phyloP scores from a whole-genome alignment of 2,329 filamentous ascomycete species.

The Hymenotorrendiella dingleyae region DNA sequence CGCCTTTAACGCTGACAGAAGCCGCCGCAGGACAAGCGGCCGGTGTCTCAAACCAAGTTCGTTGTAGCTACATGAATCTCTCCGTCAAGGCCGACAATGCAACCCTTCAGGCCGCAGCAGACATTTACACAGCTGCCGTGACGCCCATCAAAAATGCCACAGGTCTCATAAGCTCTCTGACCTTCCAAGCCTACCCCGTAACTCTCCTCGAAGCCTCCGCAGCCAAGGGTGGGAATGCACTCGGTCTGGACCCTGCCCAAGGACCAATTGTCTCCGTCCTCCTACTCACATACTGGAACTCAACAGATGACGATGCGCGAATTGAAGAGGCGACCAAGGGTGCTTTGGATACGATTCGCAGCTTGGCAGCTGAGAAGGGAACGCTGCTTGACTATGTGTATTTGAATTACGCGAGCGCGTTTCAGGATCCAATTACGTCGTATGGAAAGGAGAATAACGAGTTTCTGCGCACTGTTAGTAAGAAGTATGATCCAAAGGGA shows the following conservation, averaged over 20 bases:
- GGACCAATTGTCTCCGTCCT: slow-evolving; percentile 1
- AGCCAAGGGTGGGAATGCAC: background rate
- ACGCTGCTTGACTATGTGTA: slow-evolving; percentile 24
- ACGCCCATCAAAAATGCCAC: background rate
- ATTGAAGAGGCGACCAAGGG: background rate
- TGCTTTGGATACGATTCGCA: background rate
- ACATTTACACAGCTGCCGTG: background rate
- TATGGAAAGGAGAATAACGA: slow-evolving; percentile 37
- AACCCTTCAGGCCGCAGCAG: background rate
- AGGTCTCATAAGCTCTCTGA: background rate
- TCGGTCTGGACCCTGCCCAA: slow-evolving; percentile 1
- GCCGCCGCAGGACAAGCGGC: background rate
- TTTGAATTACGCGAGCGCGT: slow-evolving; percentile 40
- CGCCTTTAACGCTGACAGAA: background rate
- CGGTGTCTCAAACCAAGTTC: too few species aligned
- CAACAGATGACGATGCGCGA: background rate
- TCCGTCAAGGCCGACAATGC: background rate
- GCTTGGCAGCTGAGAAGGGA: background rate
- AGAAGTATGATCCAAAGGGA: slow-evolving; percentile 21
- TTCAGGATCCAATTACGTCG: slow-evolving; percentile 36
- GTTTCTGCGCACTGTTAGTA: slow-evolving; percentile 26
- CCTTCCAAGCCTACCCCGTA: background rate
- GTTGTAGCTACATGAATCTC: slow-evolving; percentile 1
- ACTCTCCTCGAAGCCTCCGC: background rate
- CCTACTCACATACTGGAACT: background rate